phyloP scores from a whole-genome alignment of 352 stramenopile species.

The Phytopythium delawarense region DNA sequence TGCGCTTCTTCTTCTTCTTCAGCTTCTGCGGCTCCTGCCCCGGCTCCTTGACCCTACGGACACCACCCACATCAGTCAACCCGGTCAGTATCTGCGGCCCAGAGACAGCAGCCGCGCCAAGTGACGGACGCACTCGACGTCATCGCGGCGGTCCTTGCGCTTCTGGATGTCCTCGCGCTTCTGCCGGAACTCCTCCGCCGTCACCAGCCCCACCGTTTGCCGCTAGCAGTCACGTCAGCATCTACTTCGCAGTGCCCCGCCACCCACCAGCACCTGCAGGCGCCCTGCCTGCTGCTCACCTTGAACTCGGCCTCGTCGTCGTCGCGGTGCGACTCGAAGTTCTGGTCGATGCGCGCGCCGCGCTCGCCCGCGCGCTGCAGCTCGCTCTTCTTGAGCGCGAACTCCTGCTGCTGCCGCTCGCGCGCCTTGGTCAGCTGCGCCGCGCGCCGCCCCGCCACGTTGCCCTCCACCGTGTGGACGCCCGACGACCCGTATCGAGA shows the following conservation, averaged over 20 bases:
- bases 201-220: constrained; percentile 92
- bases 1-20: constrained; percentile 76
- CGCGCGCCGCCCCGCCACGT: constrained; percentile 89
- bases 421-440: constrained; percentile 90
- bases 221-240: constrained; percentile 25
- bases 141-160: constrained; percentile 20
- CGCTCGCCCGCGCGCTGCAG: constrained; percentile 82
- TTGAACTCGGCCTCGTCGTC: constrained; percentile 87
- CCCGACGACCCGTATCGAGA: constrained; percentile 84
- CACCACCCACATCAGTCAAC: background rate
- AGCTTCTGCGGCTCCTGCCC: constrained; percentile 33
- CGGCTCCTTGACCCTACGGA: constrained; percentile 24
- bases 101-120: background rate
- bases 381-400: constrained; percentile 90
- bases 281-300: constrained; percentile 13
- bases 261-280: background rate
- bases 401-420: constrained; percentile 92
- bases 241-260: background rate
- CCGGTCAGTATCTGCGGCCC: background rate
- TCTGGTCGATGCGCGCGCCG: constrained; percentile 86
- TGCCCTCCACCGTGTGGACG: constrained; percentile 96
- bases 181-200: constrained; percentile 91
- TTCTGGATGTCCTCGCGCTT: constrained; percentile 79
- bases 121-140: constrained; percentile 24
- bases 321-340: constrained; percentile 86